Evolutionary conservation across 208 protist species (phyloP).

Genomic region (Leishmania arabica): DNA sequence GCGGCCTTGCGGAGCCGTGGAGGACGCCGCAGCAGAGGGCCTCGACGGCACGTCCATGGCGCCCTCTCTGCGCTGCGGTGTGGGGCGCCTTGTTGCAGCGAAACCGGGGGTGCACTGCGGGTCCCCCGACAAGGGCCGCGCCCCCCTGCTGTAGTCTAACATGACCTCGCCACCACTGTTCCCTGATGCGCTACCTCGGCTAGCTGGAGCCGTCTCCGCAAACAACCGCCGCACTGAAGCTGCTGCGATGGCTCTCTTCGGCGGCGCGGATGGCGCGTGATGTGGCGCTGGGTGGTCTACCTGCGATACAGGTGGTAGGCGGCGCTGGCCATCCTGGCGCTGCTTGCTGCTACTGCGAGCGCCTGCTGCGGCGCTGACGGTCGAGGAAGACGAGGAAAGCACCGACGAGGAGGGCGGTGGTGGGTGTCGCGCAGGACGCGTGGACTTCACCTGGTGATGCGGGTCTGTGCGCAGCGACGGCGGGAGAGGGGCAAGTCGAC

Average conservation of each 20-base stretch:
- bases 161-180: not conserved
- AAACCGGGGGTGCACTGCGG: not conserved
- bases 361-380: not conserved
- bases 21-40: not conserved
- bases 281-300: not conserved
- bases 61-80: not conserved
- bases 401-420: not conserved
- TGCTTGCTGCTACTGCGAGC: constrained; percentile 9
- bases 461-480: not conserved
- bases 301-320: not conserved
- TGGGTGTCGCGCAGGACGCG: not conserved
- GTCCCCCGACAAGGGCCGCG: not conserved
- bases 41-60: not conserved
- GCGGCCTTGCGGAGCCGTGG: not conserved
- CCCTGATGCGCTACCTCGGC: not conserved
- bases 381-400: not conserved
- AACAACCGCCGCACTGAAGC: not conserved
- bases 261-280: not conserved
- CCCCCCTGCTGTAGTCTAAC: not conserved
- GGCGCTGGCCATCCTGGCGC: not conserved
- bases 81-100: not conserved
- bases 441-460: not conserved
- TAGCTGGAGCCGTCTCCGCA: not conserved
- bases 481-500: constrained; percentile 22
- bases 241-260: not conserved